Conservation (phyloP, 2,329 filamentous ascomycete genomes). For the Blastomyces silverae region DNA sequence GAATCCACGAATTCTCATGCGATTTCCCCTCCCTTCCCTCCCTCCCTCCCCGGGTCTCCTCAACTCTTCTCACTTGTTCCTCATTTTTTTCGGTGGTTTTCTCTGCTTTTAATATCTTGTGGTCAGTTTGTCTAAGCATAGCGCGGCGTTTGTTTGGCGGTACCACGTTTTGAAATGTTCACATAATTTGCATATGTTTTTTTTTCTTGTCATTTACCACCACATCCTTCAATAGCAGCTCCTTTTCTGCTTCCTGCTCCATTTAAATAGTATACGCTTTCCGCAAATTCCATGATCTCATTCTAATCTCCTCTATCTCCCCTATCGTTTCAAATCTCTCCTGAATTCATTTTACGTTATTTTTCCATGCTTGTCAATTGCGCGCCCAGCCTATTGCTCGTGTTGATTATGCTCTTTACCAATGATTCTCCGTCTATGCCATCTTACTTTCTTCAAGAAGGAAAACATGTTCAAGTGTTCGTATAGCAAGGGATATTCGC, state of each 20-base stretch:
- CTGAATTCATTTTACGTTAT: too few species aligned
- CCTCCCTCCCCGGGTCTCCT: neutral
- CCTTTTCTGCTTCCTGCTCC: neutral
- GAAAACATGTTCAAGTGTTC: too few species aligned
- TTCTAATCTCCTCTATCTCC: neutral
- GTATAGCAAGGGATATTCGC: neutral
- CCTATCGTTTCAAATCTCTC: neutral
- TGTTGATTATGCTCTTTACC: too few species aligned
- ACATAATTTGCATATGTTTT: neutral
- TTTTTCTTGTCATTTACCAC: neutral
- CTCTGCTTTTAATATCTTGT: neutral
- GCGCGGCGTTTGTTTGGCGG: conserved; percentile 11
- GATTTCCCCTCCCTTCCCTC: neutral
- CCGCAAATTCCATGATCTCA: neutral
- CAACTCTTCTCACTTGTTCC: neutral
- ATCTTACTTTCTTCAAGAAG: too few species aligned
- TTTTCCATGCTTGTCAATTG: too few species aligned
- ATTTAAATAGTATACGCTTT: too few species aligned
- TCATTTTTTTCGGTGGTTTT: neutral
- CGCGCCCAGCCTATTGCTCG: too few species aligned
- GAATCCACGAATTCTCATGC: neutral
- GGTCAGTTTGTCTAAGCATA: conserved; percentile 10
- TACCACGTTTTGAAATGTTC: conserved; percentile 4
- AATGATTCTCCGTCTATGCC: neutral
- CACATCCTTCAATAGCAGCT: neutral